Base-by-base conservation (phyloP, 805 yeast species). In the Clavispora carvajalis region DNA sequence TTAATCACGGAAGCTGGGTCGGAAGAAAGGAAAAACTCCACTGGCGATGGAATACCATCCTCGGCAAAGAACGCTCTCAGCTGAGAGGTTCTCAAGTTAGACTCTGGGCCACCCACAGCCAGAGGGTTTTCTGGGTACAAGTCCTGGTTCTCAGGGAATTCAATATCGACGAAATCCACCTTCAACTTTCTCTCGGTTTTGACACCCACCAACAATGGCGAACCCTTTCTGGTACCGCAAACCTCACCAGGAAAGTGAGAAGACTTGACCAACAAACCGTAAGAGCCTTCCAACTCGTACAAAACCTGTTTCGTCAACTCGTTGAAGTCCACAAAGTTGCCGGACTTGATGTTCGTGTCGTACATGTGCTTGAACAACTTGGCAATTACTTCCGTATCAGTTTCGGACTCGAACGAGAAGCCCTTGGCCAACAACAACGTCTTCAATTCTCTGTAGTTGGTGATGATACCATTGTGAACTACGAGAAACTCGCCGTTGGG, bases 341-440 rank as follows among this genome's bases (percentile, higher is more conserved):
- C 91, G 57, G 85, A 86, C 49, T 77, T 74, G 49, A 73, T 49
- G 60, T 80, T 80, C 46, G 85, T 73, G 63, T 88, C 95, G 65
- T 87, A 93, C 49, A 89, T 74, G 67, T 88, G 95, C 65, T 88
- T 86, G 72, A 86, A 87, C 57, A 93, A 76, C 67, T 88, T 90
- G 53, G 99, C 99, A 60, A 93, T 93, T 67, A 95, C 86, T 68
- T 93, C 99, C 22, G 99, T 87, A 69, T 93, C 99, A 38, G 99
- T 93, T 51, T 91, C 98, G 42, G 91, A 80, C 63, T 82, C 90
- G 62, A 93, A 93, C 44, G 64, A 63, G 60, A 75, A 82, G 41
- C 98, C 98, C 65, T 89, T 88, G 46, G 83, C 71, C 37, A 66
- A 58, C 55, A 93, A 76, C 59, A 93, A 77, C 37, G 91, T 85